Evolutionary conservation across 495 filamentous ascomycete genomes (phyloP), one percentile per base, ranked within the genome.

Genomic region (Aspergillus ellipticus): DNA sequence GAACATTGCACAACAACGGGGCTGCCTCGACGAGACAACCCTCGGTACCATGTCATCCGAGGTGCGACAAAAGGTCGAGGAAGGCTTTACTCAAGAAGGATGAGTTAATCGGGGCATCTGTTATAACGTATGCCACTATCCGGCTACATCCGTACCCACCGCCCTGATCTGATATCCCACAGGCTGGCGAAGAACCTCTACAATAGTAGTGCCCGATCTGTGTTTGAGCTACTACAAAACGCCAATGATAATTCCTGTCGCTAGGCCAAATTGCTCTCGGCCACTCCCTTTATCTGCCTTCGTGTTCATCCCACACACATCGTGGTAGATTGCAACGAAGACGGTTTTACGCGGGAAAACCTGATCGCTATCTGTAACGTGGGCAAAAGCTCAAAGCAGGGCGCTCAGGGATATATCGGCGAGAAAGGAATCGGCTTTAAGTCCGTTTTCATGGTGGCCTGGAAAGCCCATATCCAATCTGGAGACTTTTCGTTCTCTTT

Each of bases 341-440:
- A 66, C 56, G 74, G 75, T 11, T 79, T 79, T 61, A 63, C 56
- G 0, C 7, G 41, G 5, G 35, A 48, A 15, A 65, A 79, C 42
- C 54, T 79, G 11, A 39, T 62, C 3, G 75, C 74, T 15, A 66
- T 79, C 19, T 73, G 71, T 53, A 48, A 42, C 10, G 57, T 74
- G 31, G 63, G 68, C 6, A 16, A 69, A 17, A 76, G 74, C 54
- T 66, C 70, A 19, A 81, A 80, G 53, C 59, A 57, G 0, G 60
- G 54, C 6, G 48, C 60, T 8, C 62, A 66, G 47, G 71, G 72
- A 1, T 79, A 78, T 52, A 75, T 79, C 60, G 78, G 78, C 3
- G 74, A 76, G 48, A 80, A 81, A 49, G 76, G 75, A 0, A 77
- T 80, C 21, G 78, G 79, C 0, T 81, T 82, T 64, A 81, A 81